Evolutionary conservation across 345 rosid genomes (phyloP), one percentile per base, ranked within the genome.

Genomic region (Pugionium cornutum): DNA sequence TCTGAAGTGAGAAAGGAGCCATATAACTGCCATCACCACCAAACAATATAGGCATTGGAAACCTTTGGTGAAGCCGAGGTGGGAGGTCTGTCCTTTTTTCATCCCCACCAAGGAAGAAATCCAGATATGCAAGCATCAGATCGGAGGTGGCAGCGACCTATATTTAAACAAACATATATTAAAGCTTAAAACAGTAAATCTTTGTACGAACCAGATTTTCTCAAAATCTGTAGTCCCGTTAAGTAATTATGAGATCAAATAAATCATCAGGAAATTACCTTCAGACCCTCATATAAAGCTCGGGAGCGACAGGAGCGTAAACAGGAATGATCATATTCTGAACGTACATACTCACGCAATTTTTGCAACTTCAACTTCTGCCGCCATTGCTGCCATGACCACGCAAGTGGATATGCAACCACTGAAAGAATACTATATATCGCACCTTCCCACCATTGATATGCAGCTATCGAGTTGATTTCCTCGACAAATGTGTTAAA

Each of bases 361-460:
- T 77, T 86, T 74, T 95, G 99, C 78, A 95, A 75, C 67, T 86
- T 89, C 70, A 88, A 67, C 75, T 86, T 84, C 47, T 85, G 84
- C 53, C 97, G 85, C 95, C 95, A 89, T 65, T 95, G 99, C 79
- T 87, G 96, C 99, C 99, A 95, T 61, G 99, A 95, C 94, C 95
- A 91, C 36, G 96, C 96, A 71, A 91, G 80, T 9, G 97, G 99
- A 81, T 85, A 89, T 8, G 80, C 86, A 74, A 87, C 79, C 71
- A 87, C 69, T 54, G 84, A 88, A 64, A 95, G 89, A 76, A 95
- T 89, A 77, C 83, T 87, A 76, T 84, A 78, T 32, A 86, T 73
- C 55, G 99, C 89, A 74, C 99, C 99, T 80, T 95, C 99, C 99
- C 99, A 95, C 99, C 99, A 95, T 57, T 89, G 97, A 79, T 95